phyloP scores from a whole-genome alignment of 305 asterid species.

The Solanum hybrid region DNA sequence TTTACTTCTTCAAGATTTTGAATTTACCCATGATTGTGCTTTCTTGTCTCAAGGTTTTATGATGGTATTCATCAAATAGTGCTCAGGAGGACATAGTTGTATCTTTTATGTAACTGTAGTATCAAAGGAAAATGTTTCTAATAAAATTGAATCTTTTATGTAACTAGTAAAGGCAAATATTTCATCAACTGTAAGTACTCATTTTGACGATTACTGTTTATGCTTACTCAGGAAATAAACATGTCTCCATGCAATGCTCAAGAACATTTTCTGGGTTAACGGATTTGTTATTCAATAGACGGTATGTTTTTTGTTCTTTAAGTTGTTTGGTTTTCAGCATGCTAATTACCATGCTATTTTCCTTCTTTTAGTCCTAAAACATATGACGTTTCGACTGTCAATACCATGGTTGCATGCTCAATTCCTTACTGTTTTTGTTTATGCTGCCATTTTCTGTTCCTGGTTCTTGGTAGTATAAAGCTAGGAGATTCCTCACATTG shows the following conservation, averaged over 20 bases:
- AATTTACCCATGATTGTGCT: neutral
- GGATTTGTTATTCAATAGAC: conserved; percentile 52
- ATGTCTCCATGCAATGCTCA: conserved; percentile 51
- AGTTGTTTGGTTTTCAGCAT: neutral
- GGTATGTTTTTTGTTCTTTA: conserved; percentile 24
- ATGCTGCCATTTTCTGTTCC: neutral
- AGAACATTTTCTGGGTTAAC: conserved; percentile 59
- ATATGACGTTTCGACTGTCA: neutral
- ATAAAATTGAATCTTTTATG: neutral
- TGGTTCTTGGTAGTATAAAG: neutral
- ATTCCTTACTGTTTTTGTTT: neutral
- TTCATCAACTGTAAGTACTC: neutral
- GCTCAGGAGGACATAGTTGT: neutral
- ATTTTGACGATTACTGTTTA: neutral
- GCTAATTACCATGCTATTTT: neutral
- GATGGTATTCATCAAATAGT: neutral
- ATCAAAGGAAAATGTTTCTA: neutral
- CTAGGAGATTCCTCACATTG: neutral
- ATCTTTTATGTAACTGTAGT: neutral
- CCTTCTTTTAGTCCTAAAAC: neutral
- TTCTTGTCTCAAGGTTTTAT: neutral
- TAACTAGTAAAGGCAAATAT: neutral
- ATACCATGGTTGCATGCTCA: neutral
- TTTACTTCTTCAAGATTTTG: neutral
- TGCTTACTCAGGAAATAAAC: conserved; percentile 43